A percentile compares a stretch with the other conserved stretches of the same genome.
Evolutionary conservation across 805 yeast species (phyloP).

Genomic region (Wickerhamomyces bovis): DNA sequence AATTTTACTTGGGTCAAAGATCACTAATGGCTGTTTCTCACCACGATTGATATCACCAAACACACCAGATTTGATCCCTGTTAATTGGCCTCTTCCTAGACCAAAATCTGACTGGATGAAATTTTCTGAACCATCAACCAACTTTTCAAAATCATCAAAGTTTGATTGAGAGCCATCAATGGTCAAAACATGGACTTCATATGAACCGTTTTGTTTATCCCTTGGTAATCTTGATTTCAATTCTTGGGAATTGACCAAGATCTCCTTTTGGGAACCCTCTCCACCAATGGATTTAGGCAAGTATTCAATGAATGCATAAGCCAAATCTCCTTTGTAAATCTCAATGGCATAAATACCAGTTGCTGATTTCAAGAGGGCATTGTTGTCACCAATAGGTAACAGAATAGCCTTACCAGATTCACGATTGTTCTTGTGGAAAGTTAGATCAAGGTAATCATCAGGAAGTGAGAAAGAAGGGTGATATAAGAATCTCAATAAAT

Average conservation of each 20-base stretch:
- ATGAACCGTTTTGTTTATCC: constrained; percentile 27
- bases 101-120: constrained; percentile 32
- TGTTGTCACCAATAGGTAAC: constrained; percentile 39
- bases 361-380: constrained; percentile 41
- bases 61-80: constrained; percentile 33
- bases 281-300: constrained; percentile 54
- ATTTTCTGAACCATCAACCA: constrained; percentile 12
- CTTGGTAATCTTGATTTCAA: constrained; percentile 31
- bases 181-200: constrained; percentile 48
- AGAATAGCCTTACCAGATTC: constrained; percentile 37
- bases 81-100: constrained; percentile 32
- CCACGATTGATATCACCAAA: constrained; percentile 26
- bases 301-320: constrained; percentile 53
- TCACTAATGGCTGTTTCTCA: constrained; percentile 23
- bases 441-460: constrained; percentile 47
- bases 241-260: constrained; percentile 43
- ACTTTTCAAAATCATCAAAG: constrained; percentile 41
- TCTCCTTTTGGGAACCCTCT: constrained; percentile 48
- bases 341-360: constrained; percentile 77
- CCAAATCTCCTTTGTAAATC: constrained; percentile 39
- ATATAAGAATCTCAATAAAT: constrained; percentile 65
- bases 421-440: constrained; percentile 22
- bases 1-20: constrained; percentile 35
- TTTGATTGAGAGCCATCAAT: constrained; percentile 55
- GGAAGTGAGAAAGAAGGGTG: constrained; percentile 81